Evolutionary conservation across 2,329 filamentous ascomycete species (phyloP), one percentile per base, ranked within the genome.

Genomic region (Phyllosticta citribraziliensis): DNA sequence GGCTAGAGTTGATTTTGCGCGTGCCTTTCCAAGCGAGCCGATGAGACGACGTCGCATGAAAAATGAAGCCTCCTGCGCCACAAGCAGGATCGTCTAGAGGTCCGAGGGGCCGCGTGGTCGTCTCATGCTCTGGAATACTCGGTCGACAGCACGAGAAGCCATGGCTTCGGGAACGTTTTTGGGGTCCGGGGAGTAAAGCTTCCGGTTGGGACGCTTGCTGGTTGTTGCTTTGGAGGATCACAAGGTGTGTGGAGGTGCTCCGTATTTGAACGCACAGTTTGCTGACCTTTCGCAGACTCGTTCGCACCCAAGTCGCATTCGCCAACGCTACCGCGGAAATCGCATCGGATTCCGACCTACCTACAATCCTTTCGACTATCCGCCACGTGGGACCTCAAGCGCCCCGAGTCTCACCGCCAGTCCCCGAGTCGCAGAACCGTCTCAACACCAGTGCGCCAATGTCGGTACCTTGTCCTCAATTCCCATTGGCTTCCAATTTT

Each of bases 1-100:
- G 20, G 52, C 53, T 60, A 60, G 58, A 60, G 24, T 35, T 51
- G 33, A 40, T 60, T 53, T 55, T 40, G 14, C 33, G 33, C 33
- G 5, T 40, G 33, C 33, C 9, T 12, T 40, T 40, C 33, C 33
- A 12, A 40, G 33, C 14, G 33, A 40, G 33, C 11, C 14, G 33
- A 40, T 40, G 33, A 40, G 33, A 40, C 33, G 11, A 14, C 33
- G 33, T 40, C 33, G 33, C 33, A 40, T 40, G 33, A 40, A 6
- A 40, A 40, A 17, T 40, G 33, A 17, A 40, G 4, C 14, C 33
- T 40, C 5, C 11, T 40, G 33, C 33, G 33, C 33, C 33, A 40
- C 33, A 40, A 3, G 11, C 33, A 17, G 33, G 33, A 40, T 40
- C 33, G 11, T 40, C 33, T 40, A 2, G 14, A 40, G 33, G 33